Conservation (phyloP, 1,284 basidiomycete genomes). For the Amylostereum chailletii region DNA sequence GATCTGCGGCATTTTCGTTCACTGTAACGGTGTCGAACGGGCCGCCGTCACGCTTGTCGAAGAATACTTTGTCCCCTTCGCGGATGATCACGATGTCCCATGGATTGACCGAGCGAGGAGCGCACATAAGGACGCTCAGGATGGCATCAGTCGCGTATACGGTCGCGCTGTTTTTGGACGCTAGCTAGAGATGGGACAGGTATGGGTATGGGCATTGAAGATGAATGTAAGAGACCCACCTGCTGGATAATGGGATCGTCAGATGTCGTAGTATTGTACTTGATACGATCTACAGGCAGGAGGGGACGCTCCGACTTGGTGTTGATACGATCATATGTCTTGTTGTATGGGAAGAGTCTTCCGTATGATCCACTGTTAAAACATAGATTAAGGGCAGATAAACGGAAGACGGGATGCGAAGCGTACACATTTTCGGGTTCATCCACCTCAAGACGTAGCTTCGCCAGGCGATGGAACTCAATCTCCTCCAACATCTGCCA, state of each 20-base stretch:
- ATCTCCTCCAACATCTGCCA: slow-evolving; percentile 97
- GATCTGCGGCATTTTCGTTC: slow-evolving; percentile 97
- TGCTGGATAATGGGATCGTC: slow-evolving; percentile 95
- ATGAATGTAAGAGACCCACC: slow-evolving; percentile 29
- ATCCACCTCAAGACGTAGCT: slow-evolving; percentile 89
- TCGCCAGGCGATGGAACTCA: slow-evolving; percentile 89
- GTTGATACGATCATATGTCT: slow-evolving; percentile 90
- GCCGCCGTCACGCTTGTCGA: slow-evolving; percentile 98
- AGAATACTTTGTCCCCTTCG: slow-evolving; percentile 89
- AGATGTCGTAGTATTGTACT: slow-evolving; percentile 96
- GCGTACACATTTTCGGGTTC: slow-evolving; percentile 82
- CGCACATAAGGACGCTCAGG: slow-evolving; percentile 93
- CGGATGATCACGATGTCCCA: slow-evolving; percentile 98
- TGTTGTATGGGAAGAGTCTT: slow-evolving; percentile 90
- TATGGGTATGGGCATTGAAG: slow-evolving; percentile 4
- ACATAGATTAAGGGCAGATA: slow-evolving; percentile 5
- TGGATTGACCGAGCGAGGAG: slow-evolving; percentile 91
- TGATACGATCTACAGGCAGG: slow-evolving; percentile 89
- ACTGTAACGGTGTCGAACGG: slow-evolving; percentile 97
- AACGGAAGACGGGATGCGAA: not conserved
- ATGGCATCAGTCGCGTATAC: slow-evolving; percentile 97
- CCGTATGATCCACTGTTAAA: slow-evolving; percentile 74
- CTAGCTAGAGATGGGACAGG: slow-evolving; percentile 42
- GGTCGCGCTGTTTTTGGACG: slow-evolving; percentile 69
- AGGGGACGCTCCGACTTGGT: slow-evolving; percentile 89